These are phyloP conservation scores for Ramalina peruviana DNA, from an alignment of 495 filamentous ascomycete species.

Conservation along the genomic window DNA sequence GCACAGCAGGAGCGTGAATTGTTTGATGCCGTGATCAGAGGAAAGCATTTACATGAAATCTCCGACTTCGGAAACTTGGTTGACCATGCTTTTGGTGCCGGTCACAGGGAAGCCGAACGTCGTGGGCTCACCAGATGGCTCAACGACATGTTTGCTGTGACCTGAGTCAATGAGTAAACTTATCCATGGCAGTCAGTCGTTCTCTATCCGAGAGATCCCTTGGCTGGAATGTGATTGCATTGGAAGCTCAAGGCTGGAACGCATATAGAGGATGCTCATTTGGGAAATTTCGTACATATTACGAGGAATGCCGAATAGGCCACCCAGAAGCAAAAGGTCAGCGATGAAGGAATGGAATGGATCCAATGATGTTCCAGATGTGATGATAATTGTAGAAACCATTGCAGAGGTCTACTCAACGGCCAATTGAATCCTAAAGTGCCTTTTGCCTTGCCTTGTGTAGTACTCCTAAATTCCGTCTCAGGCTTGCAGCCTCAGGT, in stretches of 20 bases:
- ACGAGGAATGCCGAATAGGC: neutral
- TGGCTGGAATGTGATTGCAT: neutral
- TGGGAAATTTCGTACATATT: neutral
- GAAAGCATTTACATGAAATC: constrained; percentile 31
- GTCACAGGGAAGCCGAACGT: neutral
- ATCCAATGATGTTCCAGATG: too few species aligned
- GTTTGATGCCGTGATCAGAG: constrained; percentile 18
- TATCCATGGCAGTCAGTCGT: neutral
- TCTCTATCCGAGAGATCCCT: neutral
- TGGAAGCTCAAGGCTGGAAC: neutral
- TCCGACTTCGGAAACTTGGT: constrained; percentile 6
- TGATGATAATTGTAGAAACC: too few species aligned
- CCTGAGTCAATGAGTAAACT: neutral
- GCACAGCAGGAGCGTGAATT: constrained; percentile 25
- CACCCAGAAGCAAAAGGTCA: neutral
- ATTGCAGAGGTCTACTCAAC: too few species aligned
- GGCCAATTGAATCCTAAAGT: too few species aligned
- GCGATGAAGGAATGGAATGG: neutral
- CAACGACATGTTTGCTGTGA: constrained; percentile 6
- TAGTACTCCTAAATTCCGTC: too few species aligned
- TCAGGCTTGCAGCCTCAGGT: too few species aligned
- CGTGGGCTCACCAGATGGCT: constrained; percentile 4
- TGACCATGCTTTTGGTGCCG: neutral
- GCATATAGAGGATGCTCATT: neutral
- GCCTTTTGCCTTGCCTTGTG: too few species aligned